Base-by-base conservation (phyloP, 1,284 basidiomycete species). In the Fomitopsis pinicola region DNA sequence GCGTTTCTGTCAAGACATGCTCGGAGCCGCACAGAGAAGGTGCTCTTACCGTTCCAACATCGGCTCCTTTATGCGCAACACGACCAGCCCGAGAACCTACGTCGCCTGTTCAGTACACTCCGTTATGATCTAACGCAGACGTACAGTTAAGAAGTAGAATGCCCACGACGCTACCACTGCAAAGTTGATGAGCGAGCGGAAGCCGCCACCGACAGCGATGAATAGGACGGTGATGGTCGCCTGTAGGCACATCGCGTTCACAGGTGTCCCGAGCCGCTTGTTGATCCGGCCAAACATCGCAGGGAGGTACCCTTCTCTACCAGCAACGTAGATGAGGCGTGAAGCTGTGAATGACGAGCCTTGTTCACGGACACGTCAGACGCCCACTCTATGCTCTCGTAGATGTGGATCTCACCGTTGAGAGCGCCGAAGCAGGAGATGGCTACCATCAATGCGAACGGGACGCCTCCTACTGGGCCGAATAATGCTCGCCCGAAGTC, bases 361-460 rank as follows among this genome's bases (percentile, higher is more conserved):
- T 92, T 40, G 44, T 57, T 30, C 45, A 55, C 45, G 59, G 66
- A 52, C 48, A 33, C 26, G 15, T 54, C 17, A 50, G 19, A 26
- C 12, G 33, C n/a, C 5, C 14, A 33, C 3, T 17, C 40, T 10
- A 5, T 15, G 6, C 26, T 44, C 22, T 15, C 15, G 3, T 33
- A 36, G 10, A 19, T 10, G n/a, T 15, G 53, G 54, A 17, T 15
- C 35, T 22, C 50, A 83, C 93, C 92, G 72, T 96, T 96, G 48
- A 97, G 75, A 1, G 95, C 94, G 10, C 95, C 95, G 67, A 97
- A 94, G 71, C 95, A 98, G 1, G 94, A 97, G 63, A 98, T 85
- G 1, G 95, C 93, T 2, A 99, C 97, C 79, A 96, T 87, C 62
- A 85, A 80, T 1, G 95, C 94, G 72, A 99, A 98, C 3, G 97